These are phyloP conservation scores for Fomes fomentarius DNA, from an alignment of 1,284 basidiomycete species.

Conservation along the genomic window DNA sequence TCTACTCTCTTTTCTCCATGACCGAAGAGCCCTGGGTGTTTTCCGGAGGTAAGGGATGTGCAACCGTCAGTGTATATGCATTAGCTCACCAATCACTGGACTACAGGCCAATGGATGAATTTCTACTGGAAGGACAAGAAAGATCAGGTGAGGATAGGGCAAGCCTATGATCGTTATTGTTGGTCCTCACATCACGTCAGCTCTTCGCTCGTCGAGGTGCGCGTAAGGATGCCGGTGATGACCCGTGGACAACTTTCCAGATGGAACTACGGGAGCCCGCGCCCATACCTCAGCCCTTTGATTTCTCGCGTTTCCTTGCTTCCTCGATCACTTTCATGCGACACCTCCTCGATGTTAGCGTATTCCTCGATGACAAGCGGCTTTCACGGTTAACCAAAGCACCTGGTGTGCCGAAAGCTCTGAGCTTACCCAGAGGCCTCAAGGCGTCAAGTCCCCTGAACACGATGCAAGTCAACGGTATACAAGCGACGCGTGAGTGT, in stretches of 20 bases:
- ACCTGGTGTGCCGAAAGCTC: slow-evolving; percentile 55
- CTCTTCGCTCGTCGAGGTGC: slow-evolving; percentile 79
- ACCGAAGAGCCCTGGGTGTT: slow-evolving; percentile 95
- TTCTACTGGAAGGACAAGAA: slow-evolving; percentile 97
- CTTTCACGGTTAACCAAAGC: slow-evolving; percentile 80
- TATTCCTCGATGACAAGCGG: slow-evolving; percentile 80
- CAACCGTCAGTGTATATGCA: background rate
- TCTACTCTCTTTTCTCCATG: slow-evolving; percentile 81
- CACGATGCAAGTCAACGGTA: slow-evolving; percentile 70
- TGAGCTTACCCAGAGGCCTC: slow-evolving; percentile 61
- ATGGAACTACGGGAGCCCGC: slow-evolving; percentile 88
- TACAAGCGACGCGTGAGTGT: slow-evolving; percentile 67
- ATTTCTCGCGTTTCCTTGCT: slow-evolving; percentile 88
- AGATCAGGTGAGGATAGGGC: slow-evolving; percentile 59
- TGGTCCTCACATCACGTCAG: slow-evolving; percentile 36
- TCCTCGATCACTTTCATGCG: slow-evolving; percentile 97
- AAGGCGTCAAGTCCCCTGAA: slow-evolving; percentile 48
- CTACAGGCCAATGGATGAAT: slow-evolving; percentile 85
- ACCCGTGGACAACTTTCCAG: slow-evolving; percentile 88
- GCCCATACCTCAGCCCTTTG: slow-evolving; percentile 83
- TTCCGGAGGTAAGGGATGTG: slow-evolving; percentile 67
- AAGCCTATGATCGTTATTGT: background rate
- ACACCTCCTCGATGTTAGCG: slow-evolving; percentile 74
- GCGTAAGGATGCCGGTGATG: slow-evolving; percentile 46
- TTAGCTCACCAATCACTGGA: background rate